Conservation (phyloP, 805 yeast genomes). For the Candida khao-thaluensis region DNA sequence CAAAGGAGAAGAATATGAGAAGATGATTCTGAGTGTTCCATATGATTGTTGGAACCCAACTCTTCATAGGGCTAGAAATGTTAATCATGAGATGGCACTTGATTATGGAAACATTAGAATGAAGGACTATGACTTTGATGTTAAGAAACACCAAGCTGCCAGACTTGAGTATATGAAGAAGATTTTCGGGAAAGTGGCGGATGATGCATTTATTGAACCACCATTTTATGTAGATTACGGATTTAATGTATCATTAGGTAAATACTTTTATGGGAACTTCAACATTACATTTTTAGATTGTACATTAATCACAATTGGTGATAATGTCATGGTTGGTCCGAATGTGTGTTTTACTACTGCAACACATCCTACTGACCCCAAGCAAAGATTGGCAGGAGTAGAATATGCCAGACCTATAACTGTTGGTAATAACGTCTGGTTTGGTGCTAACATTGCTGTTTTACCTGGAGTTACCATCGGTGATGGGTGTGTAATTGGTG, state of each 20-base stretch:
- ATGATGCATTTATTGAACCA: constrained; percentile 47
- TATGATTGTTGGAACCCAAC: constrained; percentile 38
- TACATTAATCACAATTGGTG: constrained; percentile 59
- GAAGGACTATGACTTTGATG: constrained; percentile 29
- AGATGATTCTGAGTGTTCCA: constrained; percentile 53
- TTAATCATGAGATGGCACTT: constrained; percentile 33
- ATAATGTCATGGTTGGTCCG: constrained; percentile 62
- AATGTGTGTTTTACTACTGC: constrained; percentile 60
- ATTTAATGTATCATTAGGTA: constrained; percentile 56
- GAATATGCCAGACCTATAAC: constrained; percentile 59
- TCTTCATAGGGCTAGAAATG: constrained; percentile 26
- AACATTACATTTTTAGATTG: constrained; percentile 57
- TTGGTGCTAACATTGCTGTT: constrained; percentile 54
- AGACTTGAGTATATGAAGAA: constrained; percentile 34
- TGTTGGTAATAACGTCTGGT: constrained; percentile 69
- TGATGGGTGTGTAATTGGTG: constrained; percentile 59
- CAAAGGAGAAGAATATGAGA: constrained; percentile 46
- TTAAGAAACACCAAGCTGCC: constrained; percentile 30
- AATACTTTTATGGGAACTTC: constrained; percentile 60
- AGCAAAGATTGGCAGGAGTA: constrained; percentile 37
- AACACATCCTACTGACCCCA: constrained; percentile 58
- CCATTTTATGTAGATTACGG: constrained; percentile 71
- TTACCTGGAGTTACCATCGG: constrained; percentile 70
- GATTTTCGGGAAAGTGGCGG: constrained; percentile 51
- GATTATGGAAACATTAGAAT: constrained; percentile 35